Base-by-base conservation (phyloP, 345 rosid species). In the Lumnitzera littorea region DNA sequence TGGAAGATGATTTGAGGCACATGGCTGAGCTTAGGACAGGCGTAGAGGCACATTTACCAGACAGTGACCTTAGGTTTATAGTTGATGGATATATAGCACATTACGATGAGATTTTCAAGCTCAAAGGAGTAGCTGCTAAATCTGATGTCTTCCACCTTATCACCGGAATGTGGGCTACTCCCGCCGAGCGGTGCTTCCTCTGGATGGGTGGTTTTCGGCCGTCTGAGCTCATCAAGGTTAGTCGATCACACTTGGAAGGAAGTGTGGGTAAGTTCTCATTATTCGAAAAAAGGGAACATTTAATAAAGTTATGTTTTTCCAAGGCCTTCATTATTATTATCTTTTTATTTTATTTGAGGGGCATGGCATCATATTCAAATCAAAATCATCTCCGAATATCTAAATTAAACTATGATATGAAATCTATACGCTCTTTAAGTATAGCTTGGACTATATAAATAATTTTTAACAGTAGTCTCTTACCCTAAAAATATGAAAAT, bases 131-230 rank as follows among this genome's bases (percentile, higher is more conserved):
- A 13, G 91, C 92, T 3, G 92, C 92, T 0, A 88, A 90, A 63
- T 67, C 96, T 3, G 99, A 94, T 50, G 84, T 94, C 27, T 90
- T 88, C 62, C 97, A 94, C 67, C 91, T 94, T 53, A 80, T 88
- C 24, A 80, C 87, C 3, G 99, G 99, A 24, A 83, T 81, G 76
- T 94, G 99, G 99, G 67, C 81, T 12, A 80, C 97, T 5, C 87
- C 95, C 1, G 91, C 96, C 0, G 99, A 94, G 61, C 96, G 99
- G 10, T 90, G 97, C 76, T 94, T 94, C 76, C 88, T 94, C 10
- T 94, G 99, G 99, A 90, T 94, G 85, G 99, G 91, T 6, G 99
- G 99, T 16, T 94, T 94, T 51, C 75, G 91, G 49, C 97, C 99
- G 12, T 94, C 99, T 1, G 99, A 94, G 16, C 85, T 90, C 20